Evolutionary conservation across 768 basidiomycete species (phyloP), one percentile per base, ranked within the genome.

Genomic region (Phlebiopsis gigantea): DNA sequence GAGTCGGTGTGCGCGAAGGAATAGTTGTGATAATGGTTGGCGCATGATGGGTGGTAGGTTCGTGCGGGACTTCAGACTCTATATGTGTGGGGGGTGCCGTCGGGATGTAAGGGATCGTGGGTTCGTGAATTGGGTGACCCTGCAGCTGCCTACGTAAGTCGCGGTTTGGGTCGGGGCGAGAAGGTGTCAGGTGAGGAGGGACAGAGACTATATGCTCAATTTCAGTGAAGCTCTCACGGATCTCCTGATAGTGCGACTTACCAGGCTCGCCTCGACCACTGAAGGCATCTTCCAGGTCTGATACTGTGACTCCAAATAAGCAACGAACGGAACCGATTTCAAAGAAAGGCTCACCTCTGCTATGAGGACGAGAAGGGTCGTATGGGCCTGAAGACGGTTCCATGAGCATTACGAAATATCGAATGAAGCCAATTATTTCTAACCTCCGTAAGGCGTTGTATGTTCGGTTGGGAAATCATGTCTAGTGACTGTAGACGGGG

Each of bases 211-310:
- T n/a, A n/a, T n/a, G n/a, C n/a, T n/a, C n/a, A n/a, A n/a, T n/a
- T n/a, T n/a, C n/a, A n/a, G n/a, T n/a, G n/a, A n/a, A n/a, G n/a
- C n/a, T n/a, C n/a, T n/a, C n/a, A n/a, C n/a, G n/a, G n/a, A n/a
- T n/a, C n/a, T n/a, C n/a, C n/a, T n/a, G n/a, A n/a, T n/a, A n/a
- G n/a, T n/a, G 17, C 34, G 5, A 46, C 50, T 7, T 45, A 58
- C 57, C 24, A 15, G 57, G 57, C 39, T 47, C 26, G n/a, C 39
- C 48, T 19, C n/a, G 31, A 19, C 30, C 41, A 29, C 57, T 58
- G 39, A 58, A 58, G 5, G 57, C 57, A 8, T 22, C 9, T 30
- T 58, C 57, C 26, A 58, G 21, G 8, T 46, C 51, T 28, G 47
- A 57, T 19, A 57, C 55, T 57, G 28, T 17, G 19, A 10, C 21